Base-by-base conservation (phyloP, 441 rosid species). In the Gossypium laxum region DNA sequence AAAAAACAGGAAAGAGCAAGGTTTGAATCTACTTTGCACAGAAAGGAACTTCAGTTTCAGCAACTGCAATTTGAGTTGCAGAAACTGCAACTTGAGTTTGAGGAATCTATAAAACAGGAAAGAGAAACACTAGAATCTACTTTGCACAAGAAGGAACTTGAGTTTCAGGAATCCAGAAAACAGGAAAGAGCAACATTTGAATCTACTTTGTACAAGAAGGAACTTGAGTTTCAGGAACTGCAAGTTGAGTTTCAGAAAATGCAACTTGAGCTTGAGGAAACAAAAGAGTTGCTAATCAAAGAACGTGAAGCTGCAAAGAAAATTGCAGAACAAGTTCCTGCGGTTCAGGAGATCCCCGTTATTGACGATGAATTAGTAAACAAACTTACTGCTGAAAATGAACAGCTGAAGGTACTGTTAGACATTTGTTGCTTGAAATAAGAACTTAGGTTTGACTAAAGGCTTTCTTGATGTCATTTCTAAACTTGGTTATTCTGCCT, bases 61-160 rank as follows among this genome's bases (percentile, higher is more conserved):
- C 43, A 38, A 38, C 11, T 38, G 43, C 43, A 38, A 7, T 38
- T 38, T 38, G 43, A 38, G 43, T 38, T 38, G 43, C 43, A 38
- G 43, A 38, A 7, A 38, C 43, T 38, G 11, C 43, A 19, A 19
- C 59, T 19, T 54, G 59, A 54, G 68, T 70, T 80, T 52, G 91
- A 88, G 82, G 87, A 88, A 83, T 80, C 89, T 48, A 90, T 88
- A 85, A 82, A 77, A 68, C 86, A 79, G 72, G 99, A 94, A 84
- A 85, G 81, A 79, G 83, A 83, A 69, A 88, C 82, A 55, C 80
- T 90, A 78, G 82, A 89, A 75, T 84, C 88, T 43, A 84, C 88
- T 79, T 54, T 54, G 28, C 26, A 54, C 12, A 54, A 87, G 69
- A 19, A 18, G 59, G n/a, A 54, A 54, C 83, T 83, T 72, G 91